These are phyloP conservation scores for Starmera stellimalicola DNA, from an alignment of 1,139 yeast genomes.

Conservation along the genomic window DNA sequence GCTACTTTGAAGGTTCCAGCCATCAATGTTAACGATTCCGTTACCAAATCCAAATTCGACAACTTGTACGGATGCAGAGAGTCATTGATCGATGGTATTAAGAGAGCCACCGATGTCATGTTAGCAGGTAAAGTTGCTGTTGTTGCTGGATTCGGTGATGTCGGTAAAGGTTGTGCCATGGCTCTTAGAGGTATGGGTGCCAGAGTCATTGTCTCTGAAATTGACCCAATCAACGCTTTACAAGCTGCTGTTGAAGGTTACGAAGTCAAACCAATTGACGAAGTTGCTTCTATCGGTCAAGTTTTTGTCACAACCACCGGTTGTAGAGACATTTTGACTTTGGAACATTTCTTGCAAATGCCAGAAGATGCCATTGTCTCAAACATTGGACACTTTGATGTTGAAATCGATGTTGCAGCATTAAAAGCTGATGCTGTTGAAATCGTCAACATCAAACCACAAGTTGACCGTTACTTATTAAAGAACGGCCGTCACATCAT, in stretches of 20 bases:
- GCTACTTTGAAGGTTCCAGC: slow-evolving; percentile 96
- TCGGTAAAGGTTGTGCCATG: slow-evolving; percentile 99
- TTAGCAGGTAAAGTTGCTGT: slow-evolving; percentile 99
- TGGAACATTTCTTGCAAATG: slow-evolving; percentile 81
- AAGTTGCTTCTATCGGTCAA: slow-evolving; percentile 90
- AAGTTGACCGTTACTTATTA: slow-evolving; percentile 96
- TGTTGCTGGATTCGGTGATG: slow-evolving; percentile 99
- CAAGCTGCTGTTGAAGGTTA: slow-evolving; percentile 99
- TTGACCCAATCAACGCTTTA: slow-evolving; percentile 98
- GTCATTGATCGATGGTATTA: slow-evolving; percentile 97
- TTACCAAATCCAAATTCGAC: slow-evolving; percentile 98
- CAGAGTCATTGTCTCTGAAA: slow-evolving; percentile 93
- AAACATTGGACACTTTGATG: slow-evolving; percentile 99
- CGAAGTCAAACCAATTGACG: slow-evolving; percentile 95
- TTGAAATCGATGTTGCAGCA: slow-evolving; percentile 99
- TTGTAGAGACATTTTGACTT: slow-evolving; percentile 96
- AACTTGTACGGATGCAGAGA: slow-evolving; percentile 99
- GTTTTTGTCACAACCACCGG: slow-evolving; percentile 99
- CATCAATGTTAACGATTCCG: slow-evolving; percentile 98
- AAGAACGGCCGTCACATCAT: slow-evolving; percentile 89
- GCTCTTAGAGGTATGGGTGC: slow-evolving; percentile 99
- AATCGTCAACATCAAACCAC: slow-evolving; percentile 96
- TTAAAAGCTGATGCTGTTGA: slow-evolving; percentile 84
- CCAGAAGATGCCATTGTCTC: slow-evolving; percentile 99
- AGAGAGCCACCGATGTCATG: slow-evolving; percentile 99